These are phyloP conservation scores for Termitomyces sp. DNA, from an alignment of 768 basidiomycete species.

Conservation along the genomic window DNA sequence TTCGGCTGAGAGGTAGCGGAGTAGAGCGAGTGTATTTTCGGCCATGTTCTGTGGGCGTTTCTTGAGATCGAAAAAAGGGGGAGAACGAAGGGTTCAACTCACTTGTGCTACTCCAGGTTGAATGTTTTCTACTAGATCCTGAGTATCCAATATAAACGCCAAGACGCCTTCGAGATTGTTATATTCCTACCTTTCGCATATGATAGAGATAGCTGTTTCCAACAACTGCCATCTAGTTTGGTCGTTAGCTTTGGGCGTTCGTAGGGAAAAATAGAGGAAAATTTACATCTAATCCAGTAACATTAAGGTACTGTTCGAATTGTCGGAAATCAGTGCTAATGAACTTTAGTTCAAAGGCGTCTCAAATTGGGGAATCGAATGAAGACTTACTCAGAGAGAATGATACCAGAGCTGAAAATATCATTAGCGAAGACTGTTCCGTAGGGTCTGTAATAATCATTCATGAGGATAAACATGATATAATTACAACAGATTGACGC, in stretches of 20 bases:
- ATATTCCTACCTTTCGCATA: slow-evolving; percentile 69
- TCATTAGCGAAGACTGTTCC: slow-evolving; percentile 90
- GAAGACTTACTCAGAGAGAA: slow-evolving; percentile 75
- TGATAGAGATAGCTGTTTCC: slow-evolving; percentile 94
- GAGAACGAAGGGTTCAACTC: slow-evolving; percentile 2
- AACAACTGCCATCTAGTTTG: slow-evolving; percentile 77
- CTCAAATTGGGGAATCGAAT: not conserved
- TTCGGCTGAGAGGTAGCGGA: slow-evolving; percentile 66
- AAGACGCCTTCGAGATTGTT: not conserved
- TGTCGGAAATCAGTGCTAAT: slow-evolving; percentile 91
- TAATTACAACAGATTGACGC: not conserved
- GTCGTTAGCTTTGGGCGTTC: slow-evolving; percentile 4
- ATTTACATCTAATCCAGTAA: slow-evolving; percentile 82
- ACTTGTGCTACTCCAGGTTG: slow-evolving; percentile 73
- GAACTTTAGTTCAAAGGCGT: slow-evolving; percentile 4
- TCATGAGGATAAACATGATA: not conserved
- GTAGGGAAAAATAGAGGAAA: slow-evolving; percentile 18
- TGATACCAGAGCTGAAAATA: slow-evolving; percentile 85
- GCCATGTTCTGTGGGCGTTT: slow-evolving; percentile 74
- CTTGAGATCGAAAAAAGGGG: not conserved
- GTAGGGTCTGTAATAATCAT: slow-evolving; percentile 51
- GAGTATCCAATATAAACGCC: not conserved
- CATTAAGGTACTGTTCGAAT: slow-evolving; percentile 83
- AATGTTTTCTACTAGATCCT: slow-evolving; percentile 83
- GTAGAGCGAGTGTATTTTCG: slow-evolving; percentile 77